Conservation (phyloP, 768 basidiomycete genomes). For the Naganishia kalamii region DNA sequence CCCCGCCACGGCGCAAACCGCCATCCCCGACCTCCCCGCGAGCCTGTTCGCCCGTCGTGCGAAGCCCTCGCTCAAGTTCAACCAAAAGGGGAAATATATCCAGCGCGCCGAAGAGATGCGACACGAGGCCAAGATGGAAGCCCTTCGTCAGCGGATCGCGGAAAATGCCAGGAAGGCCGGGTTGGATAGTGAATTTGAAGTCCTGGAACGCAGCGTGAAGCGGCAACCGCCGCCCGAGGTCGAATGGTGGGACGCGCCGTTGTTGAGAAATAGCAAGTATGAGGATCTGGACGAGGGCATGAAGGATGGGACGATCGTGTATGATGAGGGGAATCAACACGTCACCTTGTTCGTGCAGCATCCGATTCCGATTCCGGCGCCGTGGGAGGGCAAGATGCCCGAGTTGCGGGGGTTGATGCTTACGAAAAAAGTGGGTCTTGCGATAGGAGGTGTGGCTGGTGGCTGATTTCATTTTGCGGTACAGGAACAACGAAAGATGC, state of each 20-base stretch:
- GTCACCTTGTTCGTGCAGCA: constrained; percentile 91
- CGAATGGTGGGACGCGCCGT: constrained; percentile 95
- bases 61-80: constrained; percentile 64
- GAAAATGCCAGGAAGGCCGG: constrained; percentile 90
- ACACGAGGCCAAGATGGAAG: constrained; percentile 72
- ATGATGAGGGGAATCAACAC: constrained; percentile 55
- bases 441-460: background rate
- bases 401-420: constrained; percentile 80
- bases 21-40: background rate
- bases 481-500: constrained; percentile 91
- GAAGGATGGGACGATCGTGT: constrained; percentile 58
- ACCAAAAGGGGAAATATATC: constrained; percentile 78
- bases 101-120: constrained; percentile 50
- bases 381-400: constrained; percentile 72
- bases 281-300: constrained; percentile 58
- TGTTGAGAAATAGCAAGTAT: constrained; percentile 75
- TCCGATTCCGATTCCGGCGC: constrained; percentile 90
- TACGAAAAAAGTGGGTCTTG: constrained; percentile 67
- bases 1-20: constrained; percentile 33
- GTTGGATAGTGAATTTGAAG: constrained; percentile 84
- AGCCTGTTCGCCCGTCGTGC: constrained; percentile 34
- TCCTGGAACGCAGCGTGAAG: constrained; percentile 82
- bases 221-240: constrained; percentile 77
- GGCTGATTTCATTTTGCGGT: constrained; percentile 10
- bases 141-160: constrained; percentile 83